A percentile compares a stretch with the other conserved stretches of the same genome.
Evolutionary conservation across 352 stramenopile genomes (phyloP).

Genomic region (Sclerospora graminicola): DNA sequence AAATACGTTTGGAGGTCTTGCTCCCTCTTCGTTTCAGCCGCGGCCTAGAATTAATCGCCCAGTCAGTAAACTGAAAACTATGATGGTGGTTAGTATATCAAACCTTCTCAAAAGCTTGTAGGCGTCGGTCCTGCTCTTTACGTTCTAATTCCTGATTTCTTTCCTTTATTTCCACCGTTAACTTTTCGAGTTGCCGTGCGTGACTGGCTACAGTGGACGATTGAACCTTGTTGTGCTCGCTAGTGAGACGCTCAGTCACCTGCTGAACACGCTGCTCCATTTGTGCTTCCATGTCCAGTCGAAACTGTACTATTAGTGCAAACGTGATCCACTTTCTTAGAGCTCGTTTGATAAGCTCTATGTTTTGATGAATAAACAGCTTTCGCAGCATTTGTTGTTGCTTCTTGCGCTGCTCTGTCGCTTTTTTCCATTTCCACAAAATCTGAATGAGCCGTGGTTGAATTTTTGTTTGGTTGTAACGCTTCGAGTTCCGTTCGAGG

Average conservation of each 20-base stretch:
- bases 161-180: too few species aligned
- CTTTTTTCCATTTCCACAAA: slow-evolving; percentile 7
- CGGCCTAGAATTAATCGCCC: slow-evolving; percentile 4
- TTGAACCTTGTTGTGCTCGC: slow-evolving; percentile 11
- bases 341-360: neutral
- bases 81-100: too few species aligned
- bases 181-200: too few species aligned
- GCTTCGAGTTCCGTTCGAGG: too few species aligned
- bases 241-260: slow-evolving; percentile 1
- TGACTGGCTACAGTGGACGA: neutral
- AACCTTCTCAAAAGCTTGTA: too few species aligned
- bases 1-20: slow-evolving; percentile 26
- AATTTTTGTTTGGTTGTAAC: too few species aligned
- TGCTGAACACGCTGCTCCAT: slow-evolving; percentile 6
- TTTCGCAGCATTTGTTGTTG: slow-evolving; percentile 7
- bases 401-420: slow-evolving; percentile 1
- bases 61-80: neutral
- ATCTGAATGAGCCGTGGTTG: slow-evolving; percentile 6
- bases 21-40: slow-evolving; percentile 11
- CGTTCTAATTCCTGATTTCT: too few species aligned
- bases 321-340: slow-evolving; percentile 12
- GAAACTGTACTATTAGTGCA: slow-evolving; percentile 3
- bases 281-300: slow-evolving; percentile 4
- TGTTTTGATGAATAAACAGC: slow-evolving; percentile 5
- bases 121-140: too few species aligned